Evolutionary conservation across 1,284 basidiomycete genomes (phyloP).

Genomic region (Boletellus deceptivus): DNA sequence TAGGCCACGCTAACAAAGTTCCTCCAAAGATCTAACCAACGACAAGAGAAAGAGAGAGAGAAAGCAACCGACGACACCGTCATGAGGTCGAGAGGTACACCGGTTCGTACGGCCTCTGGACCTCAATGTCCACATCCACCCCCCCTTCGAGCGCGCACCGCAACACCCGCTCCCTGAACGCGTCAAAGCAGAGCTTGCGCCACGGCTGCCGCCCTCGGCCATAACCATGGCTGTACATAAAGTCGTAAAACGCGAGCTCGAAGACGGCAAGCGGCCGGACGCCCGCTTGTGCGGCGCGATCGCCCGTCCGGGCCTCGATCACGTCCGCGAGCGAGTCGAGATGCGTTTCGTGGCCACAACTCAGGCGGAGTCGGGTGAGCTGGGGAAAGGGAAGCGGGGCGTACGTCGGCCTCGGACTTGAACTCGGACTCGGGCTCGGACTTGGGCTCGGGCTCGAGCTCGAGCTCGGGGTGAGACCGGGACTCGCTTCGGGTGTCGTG

Average conservation of each 20-base stretch:
- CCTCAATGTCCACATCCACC: conserved; percentile 24
- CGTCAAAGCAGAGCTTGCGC: conserved; percentile 21
- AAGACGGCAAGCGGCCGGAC: conserved; percentile 18
- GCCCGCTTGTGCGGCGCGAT: conserved; percentile 6
- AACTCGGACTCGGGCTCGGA: background rate
- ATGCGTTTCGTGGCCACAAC: conserved; percentile 23
- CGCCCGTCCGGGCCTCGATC: conserved; percentile 18
- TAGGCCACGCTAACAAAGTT: no score
- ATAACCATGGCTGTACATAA: conserved; percentile 16
- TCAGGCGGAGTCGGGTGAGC: conserved; percentile 19
- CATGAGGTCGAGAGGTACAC: conserved; percentile 12
- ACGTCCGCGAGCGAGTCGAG: conserved; percentile 16
- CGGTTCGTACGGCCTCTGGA: conserved; percentile 29
- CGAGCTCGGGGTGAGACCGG: background rate
- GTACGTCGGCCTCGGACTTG: background rate
- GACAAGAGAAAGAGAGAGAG: no score
- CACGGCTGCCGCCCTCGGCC: conserved; percentile 4
- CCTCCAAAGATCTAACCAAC: no score
- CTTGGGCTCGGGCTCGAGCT: background rate
- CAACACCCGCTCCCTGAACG: conserved; percentile 22
- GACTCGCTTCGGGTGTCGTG: background rate
- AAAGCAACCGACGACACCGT: no score
- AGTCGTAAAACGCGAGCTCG: conserved; percentile 29
- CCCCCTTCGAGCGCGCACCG: conserved; percentile 23
- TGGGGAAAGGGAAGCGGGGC: conserved; percentile 10